Conservation (phyloP, 345 rosid species). For the Acer negundo region DNA sequence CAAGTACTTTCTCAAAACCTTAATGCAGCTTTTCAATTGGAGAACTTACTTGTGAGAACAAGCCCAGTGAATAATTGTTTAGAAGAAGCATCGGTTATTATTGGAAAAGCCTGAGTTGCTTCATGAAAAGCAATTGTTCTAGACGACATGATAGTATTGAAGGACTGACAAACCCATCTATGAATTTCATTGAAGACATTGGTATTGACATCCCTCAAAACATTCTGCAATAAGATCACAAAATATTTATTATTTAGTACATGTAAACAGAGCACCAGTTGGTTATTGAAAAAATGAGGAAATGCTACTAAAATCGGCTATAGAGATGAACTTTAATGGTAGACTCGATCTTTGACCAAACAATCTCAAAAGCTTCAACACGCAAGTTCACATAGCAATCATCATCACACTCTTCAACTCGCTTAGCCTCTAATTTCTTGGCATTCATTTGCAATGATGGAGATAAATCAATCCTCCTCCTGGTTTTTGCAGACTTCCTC, state of each 20-base stretch:
- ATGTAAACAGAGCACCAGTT: neutral
- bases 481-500: constrained; percentile 41
- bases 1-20: neutral
- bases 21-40: constrained; percentile 15
- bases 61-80: constrained; percentile 71
- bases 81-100: constrained; percentile 56
- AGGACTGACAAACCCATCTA: constrained; percentile 73
- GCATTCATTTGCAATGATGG: constrained; percentile 28
- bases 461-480: constrained; percentile 57
- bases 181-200: constrained; percentile 57
- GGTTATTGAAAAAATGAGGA: neutral
- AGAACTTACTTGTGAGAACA: constrained; percentile 81
- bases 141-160: constrained; percentile 44
- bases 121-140: constrained; percentile 43
- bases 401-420: constrained; percentile 30
- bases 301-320: neutral
- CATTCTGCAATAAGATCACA: constrained; percentile 53
- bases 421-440: constrained; percentile 29
- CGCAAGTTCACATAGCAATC: constrained; percentile 30
- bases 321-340: constrained; percentile 47
- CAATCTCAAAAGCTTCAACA: constrained; percentile 57
- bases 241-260: constrained; percentile 9
- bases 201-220: constrained; percentile 53
- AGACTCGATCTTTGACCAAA: constrained; percentile 70
- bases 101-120: constrained; percentile 62